phyloP scores from a whole-genome alignment of 1,284 basidiomycete species.

The Ustilago loliicola region DNA sequence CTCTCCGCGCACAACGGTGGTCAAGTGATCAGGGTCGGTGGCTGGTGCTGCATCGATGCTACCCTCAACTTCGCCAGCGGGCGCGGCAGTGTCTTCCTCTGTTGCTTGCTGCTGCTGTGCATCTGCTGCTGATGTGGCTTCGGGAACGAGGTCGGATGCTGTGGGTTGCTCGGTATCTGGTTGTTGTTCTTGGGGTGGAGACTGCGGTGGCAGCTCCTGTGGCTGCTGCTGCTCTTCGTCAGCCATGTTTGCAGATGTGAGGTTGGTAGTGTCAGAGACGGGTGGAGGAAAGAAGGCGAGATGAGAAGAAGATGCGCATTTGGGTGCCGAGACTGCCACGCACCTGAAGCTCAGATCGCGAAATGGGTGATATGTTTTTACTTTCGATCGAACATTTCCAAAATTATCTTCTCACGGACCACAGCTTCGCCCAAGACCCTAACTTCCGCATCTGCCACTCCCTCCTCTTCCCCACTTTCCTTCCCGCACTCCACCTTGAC shows the following conservation, averaged over 20 bases:
- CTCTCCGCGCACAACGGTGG: conserved; percentile 29
- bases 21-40: conserved; percentile 23
- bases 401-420: no score
- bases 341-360: conserved; percentile 28
- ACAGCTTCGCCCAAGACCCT: no score
- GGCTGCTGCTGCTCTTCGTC: conserved; percentile 31
- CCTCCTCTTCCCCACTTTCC: no score
- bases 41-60: conserved; percentile 29
- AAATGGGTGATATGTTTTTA: not conserved
- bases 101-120: conserved; percentile 1
- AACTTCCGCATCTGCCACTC: not conserved
- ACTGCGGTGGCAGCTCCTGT: conserved; percentile 20
- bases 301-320: conserved; percentile 5
- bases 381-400: conserved; percentile 6
- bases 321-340: conserved; percentile 2
- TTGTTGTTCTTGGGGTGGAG: conserved; percentile 1
- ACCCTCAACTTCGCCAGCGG: conserved; percentile 16
- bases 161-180: not conserved
- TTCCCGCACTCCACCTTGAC: not conserved
- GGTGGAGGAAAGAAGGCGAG: not conserved
- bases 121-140: conserved; percentile 11
- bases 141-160: not conserved
- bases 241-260: conserved; percentile 26
- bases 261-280: not conserved
- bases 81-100: conserved; percentile 5